A percentile compares a stretch with the other conserved stretches of the same genome.
Evolutionary conservation across 2,329 filamentous ascomycete species (phyloP).

Genomic region (Apiospora sp.): DNA sequence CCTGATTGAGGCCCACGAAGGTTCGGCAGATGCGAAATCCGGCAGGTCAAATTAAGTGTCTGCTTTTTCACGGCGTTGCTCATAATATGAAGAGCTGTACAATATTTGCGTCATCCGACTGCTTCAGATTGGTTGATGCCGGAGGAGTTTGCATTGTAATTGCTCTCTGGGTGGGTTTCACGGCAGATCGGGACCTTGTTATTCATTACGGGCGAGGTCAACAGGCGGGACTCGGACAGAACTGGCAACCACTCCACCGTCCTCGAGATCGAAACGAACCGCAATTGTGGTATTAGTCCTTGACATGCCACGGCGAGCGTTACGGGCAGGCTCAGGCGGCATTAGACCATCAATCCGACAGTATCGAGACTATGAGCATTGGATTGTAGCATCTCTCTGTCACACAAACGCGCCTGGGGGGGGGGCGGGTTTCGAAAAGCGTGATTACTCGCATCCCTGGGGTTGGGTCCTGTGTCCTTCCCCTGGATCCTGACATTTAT

Average conservation of each 20-base stretch:
- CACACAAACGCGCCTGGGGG: not conserved
- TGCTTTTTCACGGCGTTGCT: not conserved
- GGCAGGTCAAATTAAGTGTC: not conserved
- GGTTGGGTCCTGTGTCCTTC: not conserved
- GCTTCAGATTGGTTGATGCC: not conserved
- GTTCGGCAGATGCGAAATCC: constrained; percentile 4
- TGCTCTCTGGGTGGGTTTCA: not conserved
- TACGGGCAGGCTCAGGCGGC: not conserved
- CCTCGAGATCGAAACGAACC: too few relatives aligned
- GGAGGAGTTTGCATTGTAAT: constrained; percentile 10
- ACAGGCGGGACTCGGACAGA: not conserved
- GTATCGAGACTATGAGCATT: not conserved
- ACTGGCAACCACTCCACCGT: too few relatives aligned
- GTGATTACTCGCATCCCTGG: not conserved
- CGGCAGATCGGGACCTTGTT: not conserved
- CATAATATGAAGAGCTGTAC: not conserved
- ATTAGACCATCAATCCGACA: not conserved
- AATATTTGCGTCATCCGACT: not conserved
- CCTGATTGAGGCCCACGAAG: constrained; percentile 40
- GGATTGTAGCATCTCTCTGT: not conserved
- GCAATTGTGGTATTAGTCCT: not conserved
- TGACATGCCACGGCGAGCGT: not conserved
- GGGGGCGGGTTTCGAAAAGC: constrained; percentile 17
- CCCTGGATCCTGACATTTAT: not conserved
- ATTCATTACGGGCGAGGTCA: not conserved